Percentiles rank a stretch among this genome's conserved stretches.
These are phyloP conservation scores for Mortierella antarctica DNA, from an alignment of 192 early-diverging fungal genomes.

Conservation along the genomic window DNA sequence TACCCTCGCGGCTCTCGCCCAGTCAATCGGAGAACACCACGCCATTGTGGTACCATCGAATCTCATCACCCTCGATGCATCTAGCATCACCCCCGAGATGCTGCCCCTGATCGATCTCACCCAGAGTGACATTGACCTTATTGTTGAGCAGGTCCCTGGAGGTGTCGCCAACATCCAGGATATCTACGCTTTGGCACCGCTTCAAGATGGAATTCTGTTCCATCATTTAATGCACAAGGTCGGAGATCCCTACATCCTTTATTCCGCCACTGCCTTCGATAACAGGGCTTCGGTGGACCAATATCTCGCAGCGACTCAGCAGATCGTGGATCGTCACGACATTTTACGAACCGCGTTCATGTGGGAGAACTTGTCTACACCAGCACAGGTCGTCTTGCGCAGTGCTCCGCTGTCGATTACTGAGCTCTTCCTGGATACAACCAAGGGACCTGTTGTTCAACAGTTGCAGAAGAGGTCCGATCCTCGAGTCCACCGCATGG, in stretches of 20 bases:
- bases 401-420: neutral
- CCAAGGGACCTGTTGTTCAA: neutral
- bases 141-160: neutral
- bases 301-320: neutral
- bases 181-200: conserved; percentile 8
- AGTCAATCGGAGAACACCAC: too few relatives aligned
- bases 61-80: neutral
- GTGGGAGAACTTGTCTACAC: neutral
- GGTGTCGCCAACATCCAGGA: neutral
- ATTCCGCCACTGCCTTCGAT: too few relatives aligned
- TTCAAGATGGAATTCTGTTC: conserved; percentile 12
- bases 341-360: neutral
- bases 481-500: neutral
- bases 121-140: neutral
- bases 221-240: neutral
- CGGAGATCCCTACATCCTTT: conserved; percentile 1
- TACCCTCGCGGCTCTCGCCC: too few relatives aligned
- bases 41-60: too few relatives aligned
- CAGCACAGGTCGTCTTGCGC: conserved; percentile 2
- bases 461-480: neutral
- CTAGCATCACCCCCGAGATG: neutral
- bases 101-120: neutral
- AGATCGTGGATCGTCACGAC: conserved; percentile 3
- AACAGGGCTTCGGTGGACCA: too few relatives aligned
- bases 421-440: neutral